Percentiles rank a stretch among this genome's conserved stretches.
phyloP scores from a whole-genome alignment of 345 rosid species.

The Eucalyptus regnans region DNA sequence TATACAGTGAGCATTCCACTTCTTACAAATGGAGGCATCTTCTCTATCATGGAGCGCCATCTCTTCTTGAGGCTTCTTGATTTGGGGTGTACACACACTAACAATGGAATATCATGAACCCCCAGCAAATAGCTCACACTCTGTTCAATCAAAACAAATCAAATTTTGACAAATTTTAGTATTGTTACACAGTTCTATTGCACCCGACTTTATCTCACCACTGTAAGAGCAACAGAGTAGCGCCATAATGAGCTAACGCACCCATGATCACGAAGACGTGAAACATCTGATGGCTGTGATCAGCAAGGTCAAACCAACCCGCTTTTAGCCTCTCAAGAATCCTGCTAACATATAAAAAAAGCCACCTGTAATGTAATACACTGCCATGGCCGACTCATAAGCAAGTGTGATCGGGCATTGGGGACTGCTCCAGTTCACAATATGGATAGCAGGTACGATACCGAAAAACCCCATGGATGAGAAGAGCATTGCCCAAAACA shows the following conservation, averaged over 20 bases:
- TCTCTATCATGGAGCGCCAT: background rate
- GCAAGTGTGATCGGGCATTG: constrained; percentile 9
- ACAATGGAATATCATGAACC: background rate
- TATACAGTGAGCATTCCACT: background rate
- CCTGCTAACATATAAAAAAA: background rate
- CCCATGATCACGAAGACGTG: constrained; percentile 51
- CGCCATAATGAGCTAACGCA: constrained; percentile 61
- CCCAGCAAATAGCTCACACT: background rate
- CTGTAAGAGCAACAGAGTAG: constrained; percentile 44
- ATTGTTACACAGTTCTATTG: background rate
- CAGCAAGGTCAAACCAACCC: background rate
- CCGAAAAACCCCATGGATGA: constrained; percentile 76
- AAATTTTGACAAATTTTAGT: background rate
- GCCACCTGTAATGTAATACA: constrained; percentile 69
- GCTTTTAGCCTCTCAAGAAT: background rate
- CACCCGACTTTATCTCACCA: constrained; percentile 61
- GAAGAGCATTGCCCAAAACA: constrained; percentile 55
- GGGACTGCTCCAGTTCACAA: constrained; percentile 76
- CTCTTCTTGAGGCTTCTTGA: background rate
- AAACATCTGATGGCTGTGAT: background rate
- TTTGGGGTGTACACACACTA: background rate
- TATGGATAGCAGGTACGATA: constrained; percentile 49
- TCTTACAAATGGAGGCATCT: background rate
- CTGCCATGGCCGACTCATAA: constrained; percentile 66
- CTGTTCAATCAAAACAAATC: background rate